Conservation (phyloP, 2,329 filamentous ascomycete species). For the Penicillium crustosum region DNA sequence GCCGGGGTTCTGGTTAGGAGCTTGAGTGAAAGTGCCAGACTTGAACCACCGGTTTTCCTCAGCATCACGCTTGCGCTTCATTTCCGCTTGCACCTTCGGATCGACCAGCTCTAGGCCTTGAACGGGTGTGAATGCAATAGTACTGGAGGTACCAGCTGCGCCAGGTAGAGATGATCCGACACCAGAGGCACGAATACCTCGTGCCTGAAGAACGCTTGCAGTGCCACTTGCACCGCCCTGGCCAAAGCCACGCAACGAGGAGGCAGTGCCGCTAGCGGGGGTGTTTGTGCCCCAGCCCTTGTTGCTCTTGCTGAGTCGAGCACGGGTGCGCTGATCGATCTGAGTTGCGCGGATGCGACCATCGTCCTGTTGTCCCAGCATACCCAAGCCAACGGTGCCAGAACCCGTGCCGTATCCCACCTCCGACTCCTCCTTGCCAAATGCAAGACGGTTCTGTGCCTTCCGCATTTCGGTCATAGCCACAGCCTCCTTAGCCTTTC, state of each 20-base stretch:
- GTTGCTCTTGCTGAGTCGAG: constrained; percentile 91
- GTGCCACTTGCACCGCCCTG: constrained; percentile 61
- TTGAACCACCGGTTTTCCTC: constrained; percentile 98
- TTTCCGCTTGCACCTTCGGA: constrained; percentile 83
- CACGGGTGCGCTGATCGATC: constrained; percentile 88
- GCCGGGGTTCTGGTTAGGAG: constrained; percentile 50
- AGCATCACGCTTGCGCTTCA: constrained; percentile 85
- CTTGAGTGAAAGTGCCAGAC: constrained; percentile 92
- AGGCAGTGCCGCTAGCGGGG: constrained; percentile 62
- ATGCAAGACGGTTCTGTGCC: constrained; percentile 92
- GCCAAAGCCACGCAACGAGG: constrained; percentile 77
- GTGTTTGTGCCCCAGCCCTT: constrained; percentile 83
- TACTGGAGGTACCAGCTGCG: constrained; percentile 73
- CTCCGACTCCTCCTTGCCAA: constrained; percentile 93
- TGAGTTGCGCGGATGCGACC: constrained; percentile 86
- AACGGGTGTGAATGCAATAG: constrained; percentile 88
- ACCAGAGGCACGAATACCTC: constrained; percentile 76
- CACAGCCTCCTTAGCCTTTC: constrained; percentile 93
- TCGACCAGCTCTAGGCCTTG: constrained; percentile 95
- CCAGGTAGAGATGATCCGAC: constrained; percentile 70
- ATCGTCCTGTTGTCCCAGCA: constrained; percentile 87
- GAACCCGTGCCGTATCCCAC: constrained; percentile 87
- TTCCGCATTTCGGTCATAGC: constrained; percentile 97
- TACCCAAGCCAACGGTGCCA: constrained; percentile 82
- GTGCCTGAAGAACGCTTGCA: constrained; percentile 69